Evolutionary conservation across 495 filamentous ascomycete species (phyloP), one percentile per base, ranked within the genome.

Genomic region (Podospora sp.): DNA sequence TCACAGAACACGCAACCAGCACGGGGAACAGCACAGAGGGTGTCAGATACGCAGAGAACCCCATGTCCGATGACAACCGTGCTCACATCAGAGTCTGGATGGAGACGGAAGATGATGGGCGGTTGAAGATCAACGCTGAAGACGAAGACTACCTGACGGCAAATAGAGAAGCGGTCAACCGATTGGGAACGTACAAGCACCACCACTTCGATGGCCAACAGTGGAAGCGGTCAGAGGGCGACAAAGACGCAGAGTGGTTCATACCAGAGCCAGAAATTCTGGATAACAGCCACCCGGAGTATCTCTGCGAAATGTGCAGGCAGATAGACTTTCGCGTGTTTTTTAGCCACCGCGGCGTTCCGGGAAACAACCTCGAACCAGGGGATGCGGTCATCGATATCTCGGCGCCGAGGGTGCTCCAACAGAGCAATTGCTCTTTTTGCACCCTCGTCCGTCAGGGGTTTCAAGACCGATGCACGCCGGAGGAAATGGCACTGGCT

Each of bases 241-340:
- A 18, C n/a, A 40, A 21, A n/a, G 68, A 69, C 14, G 68, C 66
- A 40, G 68, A 69, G 25, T 69, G 68, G 68, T 69, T 66, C 59
- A 69, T 69, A 26, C 24, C 63, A 35, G 63, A 58, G 2, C 68
- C 68, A 8, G 11, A 29, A 0, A 25, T 63, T 11, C 36, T 63
- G 12, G 36, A 58, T 4, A 25, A 49, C 20, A 55, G n/a, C 52
- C 60, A 69, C 25, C 68, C 63, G 0, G 63, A 69, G 29, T 69
- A 69, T 24, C 60, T 69, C 1, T 69, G 68, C 59, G 68, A 66
- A 2, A 69, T 69, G 68, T 69, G 68, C 52, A 49, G 68, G 3
- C 68, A 69, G 3, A 63, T 69, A 9, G 64, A 69, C 36, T 69
- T 69, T 36, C 40, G 12, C 9, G 60, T 52, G 12, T 60, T 69